Evolutionary conservation across 768 basidiomycete species (phyloP).

Genomic region (Rossbeevera mucosa): DNA sequence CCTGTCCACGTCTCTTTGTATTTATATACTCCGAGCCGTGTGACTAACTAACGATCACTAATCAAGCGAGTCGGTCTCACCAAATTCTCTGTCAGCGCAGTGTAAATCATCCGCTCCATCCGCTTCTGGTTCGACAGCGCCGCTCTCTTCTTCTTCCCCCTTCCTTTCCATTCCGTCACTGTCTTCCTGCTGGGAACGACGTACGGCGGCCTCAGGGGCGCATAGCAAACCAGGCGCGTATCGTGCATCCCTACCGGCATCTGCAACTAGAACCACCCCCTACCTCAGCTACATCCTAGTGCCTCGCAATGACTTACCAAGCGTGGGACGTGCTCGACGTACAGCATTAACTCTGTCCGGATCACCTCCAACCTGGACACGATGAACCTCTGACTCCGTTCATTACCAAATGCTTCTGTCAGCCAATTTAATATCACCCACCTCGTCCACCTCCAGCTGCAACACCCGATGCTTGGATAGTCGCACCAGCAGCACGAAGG

Average conservation of each 20-base stretch:
- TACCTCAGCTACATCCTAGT: background rate
- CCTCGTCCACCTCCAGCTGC: slow-evolving; percentile 25
- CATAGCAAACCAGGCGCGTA: background rate
- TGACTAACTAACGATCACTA: background rate
- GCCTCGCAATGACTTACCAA: background rate
- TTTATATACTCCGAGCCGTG: background rate
- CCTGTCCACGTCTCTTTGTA: background rate
- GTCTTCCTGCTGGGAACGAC: too few relatives aligned
- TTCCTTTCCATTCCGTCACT: too few relatives aligned
- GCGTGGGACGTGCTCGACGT: background rate
- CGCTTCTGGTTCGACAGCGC: too few relatives aligned
- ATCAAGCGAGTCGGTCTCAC: background rate
- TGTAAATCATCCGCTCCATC: background rate
- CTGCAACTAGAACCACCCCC: background rate
- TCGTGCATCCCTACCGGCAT: background rate
- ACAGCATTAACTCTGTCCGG: slow-evolving; percentile 6
- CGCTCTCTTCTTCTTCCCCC: too few relatives aligned
- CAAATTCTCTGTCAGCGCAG: background rate
- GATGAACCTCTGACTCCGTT: slow-evolving; percentile 13
- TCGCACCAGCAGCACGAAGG: slow-evolving; percentile 20
- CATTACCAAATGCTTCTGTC: background rate
- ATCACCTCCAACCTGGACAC: slow-evolving; percentile 19
- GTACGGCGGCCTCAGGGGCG: background rate
- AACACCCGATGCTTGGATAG: slow-evolving; percentile 18
- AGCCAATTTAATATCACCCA: background rate